Conservation (phyloP, 371 early-diverging fungal species). For the Mucor saturninus region DNA sequence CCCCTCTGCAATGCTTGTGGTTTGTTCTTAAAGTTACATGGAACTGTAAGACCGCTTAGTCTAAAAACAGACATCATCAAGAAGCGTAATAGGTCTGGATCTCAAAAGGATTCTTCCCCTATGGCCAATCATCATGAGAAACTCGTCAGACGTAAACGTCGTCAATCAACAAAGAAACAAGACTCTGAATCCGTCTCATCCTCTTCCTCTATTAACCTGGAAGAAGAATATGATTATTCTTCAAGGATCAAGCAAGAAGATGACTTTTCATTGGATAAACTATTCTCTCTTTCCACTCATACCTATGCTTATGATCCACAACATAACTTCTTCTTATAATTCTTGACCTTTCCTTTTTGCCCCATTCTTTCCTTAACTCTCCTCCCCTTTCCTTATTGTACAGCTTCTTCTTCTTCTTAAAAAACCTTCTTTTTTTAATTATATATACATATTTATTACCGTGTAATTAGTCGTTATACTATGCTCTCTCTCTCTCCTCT, state of each 20-base stretch:
- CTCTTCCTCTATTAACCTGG: constrained; percentile 3
- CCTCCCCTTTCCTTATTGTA: too few relatives aligned
- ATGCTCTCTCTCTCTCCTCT: neutral
- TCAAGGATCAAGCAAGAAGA: neutral
- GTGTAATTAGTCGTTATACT: constrained; percentile 3
- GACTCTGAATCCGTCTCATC: constrained; percentile 14
- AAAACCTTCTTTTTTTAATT: too few relatives aligned
- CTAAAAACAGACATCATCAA: constrained; percentile 41
- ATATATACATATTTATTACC: neutral
- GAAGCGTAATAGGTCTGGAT: constrained; percentile 31
- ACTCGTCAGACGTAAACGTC: neutral
- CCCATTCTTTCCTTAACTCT: neutral
- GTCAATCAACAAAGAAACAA: constrained; percentile 7
- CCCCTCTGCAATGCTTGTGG: constrained; percentile 43
- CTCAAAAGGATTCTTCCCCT: constrained; percentile 11
- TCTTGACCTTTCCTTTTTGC: too few relatives aligned
- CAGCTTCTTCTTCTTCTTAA: too few relatives aligned
- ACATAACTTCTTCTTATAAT: constrained; percentile 15
- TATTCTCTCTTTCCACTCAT: constrained; percentile 5
- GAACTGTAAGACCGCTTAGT: constrained; percentile 38
- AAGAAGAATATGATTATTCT: constrained; percentile 8
- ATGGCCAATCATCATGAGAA: neutral
- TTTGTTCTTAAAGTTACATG: constrained; percentile 36
- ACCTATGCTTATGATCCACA: neutral
- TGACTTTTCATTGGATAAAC: constrained; percentile 1